phyloP scores from a whole-genome alignment of 257 asterid genomes.

The Solanum chiquidenum region DNA sequence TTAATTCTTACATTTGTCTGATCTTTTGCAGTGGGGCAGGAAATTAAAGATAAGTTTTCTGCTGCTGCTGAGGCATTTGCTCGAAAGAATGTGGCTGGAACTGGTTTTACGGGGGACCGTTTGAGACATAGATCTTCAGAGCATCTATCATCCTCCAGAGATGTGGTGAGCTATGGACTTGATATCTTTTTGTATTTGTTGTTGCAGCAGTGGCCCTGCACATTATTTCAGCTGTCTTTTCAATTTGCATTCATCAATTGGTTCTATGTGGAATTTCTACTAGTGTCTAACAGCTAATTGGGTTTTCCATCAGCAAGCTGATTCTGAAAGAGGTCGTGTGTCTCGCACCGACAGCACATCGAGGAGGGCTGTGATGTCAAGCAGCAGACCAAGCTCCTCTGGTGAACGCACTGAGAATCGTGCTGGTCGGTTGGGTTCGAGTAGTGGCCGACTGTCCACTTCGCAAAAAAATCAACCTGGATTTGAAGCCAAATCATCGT shows the following conservation, averaged over 20 bases:
- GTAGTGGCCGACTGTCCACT: constrained; percentile 39
- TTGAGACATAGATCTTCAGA: constrained; percentile 52
- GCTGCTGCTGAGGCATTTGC: constrained; percentile 53
- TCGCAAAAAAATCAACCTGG: constrained; percentile 47
- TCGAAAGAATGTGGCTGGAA: constrained; percentile 36
- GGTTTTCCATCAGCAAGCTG: constrained; percentile 33
- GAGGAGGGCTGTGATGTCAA: constrained; percentile 48
- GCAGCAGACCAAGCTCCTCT: constrained; percentile 66
- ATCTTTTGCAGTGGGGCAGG: constrained; percentile 40
- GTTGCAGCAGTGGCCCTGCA: not conserved
- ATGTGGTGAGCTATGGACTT: constrained; percentile 31
- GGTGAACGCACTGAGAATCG: constrained; percentile 52
- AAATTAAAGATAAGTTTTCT: constrained; percentile 41
- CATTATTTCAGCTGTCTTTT: not conserved
- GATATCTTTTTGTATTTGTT: not conserved
- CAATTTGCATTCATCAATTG: not conserved
- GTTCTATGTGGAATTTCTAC: not conserved
- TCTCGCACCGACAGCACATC: constrained; percentile 53
- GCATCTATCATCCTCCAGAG: constrained; percentile 51
- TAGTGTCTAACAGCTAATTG: not conserved
- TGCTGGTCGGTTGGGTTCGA: constrained; percentile 35
- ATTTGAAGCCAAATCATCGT: constrained; percentile 32
- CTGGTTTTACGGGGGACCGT: constrained; percentile 48
- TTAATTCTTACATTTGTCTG: not conserved
- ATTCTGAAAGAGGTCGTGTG: constrained; percentile 42